These are phyloP conservation scores for Calcarisporium arbuscula DNA, from an alignment of 2,329 filamentous ascomycete species.

Conservation along the genomic window DNA sequence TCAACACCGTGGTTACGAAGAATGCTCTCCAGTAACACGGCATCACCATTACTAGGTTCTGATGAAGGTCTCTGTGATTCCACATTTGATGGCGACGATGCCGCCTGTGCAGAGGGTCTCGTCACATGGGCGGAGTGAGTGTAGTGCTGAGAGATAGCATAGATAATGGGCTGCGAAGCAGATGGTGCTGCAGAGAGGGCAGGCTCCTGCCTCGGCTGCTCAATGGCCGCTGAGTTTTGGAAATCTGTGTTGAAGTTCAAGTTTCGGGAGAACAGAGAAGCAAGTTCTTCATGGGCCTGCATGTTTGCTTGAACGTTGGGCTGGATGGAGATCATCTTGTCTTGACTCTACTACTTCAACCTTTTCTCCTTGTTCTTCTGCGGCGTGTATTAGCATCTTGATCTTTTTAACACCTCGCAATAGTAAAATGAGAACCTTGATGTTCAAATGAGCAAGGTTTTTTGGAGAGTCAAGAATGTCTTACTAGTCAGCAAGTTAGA, in stretches of 20 bases:
- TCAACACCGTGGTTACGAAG: conserved; percentile 65
- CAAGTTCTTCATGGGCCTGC: conserved; percentile 74
- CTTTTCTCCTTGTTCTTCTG: no score
- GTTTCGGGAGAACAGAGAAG: conserved; percentile 71
- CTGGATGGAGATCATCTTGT: conserved; percentile 16
- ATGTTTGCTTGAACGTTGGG: conserved; percentile 32
- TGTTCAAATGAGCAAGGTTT: no score
- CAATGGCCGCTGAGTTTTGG: conserved; percentile 14
- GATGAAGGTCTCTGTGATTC: conserved; percentile 41
- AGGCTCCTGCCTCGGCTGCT: conserved; percentile 24
- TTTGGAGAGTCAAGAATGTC: no score
- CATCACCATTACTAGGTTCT: conserved; percentile 42
- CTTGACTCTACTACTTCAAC: no score
- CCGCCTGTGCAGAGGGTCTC: conserved; percentile 26
- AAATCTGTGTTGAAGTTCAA: conserved; percentile 54
- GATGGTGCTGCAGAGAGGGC: conserved; percentile 17
- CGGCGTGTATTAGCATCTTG: no score
- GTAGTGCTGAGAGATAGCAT: conserved; percentile 77
- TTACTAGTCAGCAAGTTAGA: no score
- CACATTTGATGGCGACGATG: conserved; percentile 19
- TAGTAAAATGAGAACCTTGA: no score
- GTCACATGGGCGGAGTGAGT: conserved; percentile 65
- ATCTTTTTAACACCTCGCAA: no score
- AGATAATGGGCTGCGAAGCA: conserved; percentile 48
- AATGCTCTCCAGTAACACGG: conserved; percentile 48